Conservation (phyloP, 2,329 filamentous ascomycete genomes). For the Verticillium nonalfalfae region DNA sequence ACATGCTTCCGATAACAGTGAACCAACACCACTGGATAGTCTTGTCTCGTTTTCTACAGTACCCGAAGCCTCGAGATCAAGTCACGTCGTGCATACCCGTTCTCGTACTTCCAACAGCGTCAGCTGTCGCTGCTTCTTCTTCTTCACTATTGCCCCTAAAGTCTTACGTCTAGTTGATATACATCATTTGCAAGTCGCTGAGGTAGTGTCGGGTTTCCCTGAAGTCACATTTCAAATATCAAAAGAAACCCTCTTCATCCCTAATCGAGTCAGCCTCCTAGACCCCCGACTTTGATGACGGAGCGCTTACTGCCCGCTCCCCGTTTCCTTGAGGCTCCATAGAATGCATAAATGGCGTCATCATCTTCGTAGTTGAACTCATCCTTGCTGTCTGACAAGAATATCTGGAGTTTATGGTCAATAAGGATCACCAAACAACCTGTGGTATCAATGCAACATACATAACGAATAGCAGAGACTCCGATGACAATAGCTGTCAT, state of each 20-base stretch:
- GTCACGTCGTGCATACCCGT: too few relatives aligned
- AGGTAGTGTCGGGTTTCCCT: too few relatives aligned
- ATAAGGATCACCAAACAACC: background rate
- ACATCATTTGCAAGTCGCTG: too few relatives aligned
- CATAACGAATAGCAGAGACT: conserved; percentile 9
- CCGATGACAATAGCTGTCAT: conserved; percentile 8
- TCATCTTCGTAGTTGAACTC: conserved; percentile 7
- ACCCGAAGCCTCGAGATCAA: too few relatives aligned
- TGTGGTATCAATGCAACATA: background rate
- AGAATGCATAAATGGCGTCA: conserved; percentile 12
- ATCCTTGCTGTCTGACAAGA: conserved; percentile 6
- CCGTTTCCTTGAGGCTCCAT: conserved; percentile 6
- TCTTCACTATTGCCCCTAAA: too few relatives aligned
- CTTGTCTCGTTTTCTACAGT: too few relatives aligned
- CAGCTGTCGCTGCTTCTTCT: too few relatives aligned
- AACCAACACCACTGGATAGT: too few relatives aligned
- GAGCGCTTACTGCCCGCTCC: conserved; percentile 8
- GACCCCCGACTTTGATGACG: background rate
- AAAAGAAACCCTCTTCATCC: conserved; percentile 9
- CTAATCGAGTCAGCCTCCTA: background rate
- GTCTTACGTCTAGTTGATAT: too few relatives aligned
- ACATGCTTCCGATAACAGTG: too few relatives aligned
- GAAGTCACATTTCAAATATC: conserved; percentile 1
- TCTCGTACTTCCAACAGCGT: too few relatives aligned
- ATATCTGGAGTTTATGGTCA: conserved; percentile 3